Evolutionary conservation across 768 basidiomycete genomes (phyloP).

Genomic region (Tubosaeta sp.): DNA sequence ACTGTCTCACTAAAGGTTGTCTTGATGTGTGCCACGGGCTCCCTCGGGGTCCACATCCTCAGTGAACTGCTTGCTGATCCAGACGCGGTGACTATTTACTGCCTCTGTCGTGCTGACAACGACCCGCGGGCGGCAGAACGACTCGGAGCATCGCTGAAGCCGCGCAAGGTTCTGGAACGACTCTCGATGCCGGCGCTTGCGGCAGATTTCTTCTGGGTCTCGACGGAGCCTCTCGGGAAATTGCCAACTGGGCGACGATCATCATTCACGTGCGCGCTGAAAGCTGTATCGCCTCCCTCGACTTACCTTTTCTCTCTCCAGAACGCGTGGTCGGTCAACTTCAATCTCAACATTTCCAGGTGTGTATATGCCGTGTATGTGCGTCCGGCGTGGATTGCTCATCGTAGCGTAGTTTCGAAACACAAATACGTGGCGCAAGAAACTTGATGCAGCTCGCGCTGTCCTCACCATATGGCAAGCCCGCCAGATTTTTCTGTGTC

Average conservation of each 20-base stretch:
- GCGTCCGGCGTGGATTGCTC: not conserved
- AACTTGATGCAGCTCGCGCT: conserved; percentile 51
- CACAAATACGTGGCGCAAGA: conserved; percentile 45
- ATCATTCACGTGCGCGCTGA: conserved; percentile 40
- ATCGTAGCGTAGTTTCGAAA: conserved; percentile 33
- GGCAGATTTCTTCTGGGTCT: conserved; percentile 43
- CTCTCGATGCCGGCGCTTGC: conserved; percentile 32
- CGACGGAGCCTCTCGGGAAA: conserved; percentile 31
- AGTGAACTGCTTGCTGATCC: conserved; percentile 36
- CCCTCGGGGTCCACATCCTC: conserved; percentile 52
- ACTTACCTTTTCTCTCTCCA: conserved; percentile 8
- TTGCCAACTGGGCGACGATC: conserved; percentile 35
- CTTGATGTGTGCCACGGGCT: conserved; percentile 51
- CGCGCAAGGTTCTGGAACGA: conserved; percentile 29
- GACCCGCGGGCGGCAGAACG: conserved; percentile 41
- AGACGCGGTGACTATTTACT: conserved; percentile 41
- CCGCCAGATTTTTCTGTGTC: conserved; percentile 46
- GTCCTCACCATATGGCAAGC: conserved; percentile 28
- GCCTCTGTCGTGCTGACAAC: conserved; percentile 46
- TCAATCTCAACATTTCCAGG: conserved; percentile 38
- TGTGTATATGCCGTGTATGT: not conserved
- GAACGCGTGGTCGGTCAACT: conserved; percentile 59
- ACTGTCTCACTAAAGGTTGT: conserved; percentile 25
- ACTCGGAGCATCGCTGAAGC: conserved; percentile 38
- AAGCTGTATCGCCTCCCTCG: not conserved